phyloP scores from a whole-genome alignment of 352 stramenopile species.

The Phytopythium helicoides region DNA sequence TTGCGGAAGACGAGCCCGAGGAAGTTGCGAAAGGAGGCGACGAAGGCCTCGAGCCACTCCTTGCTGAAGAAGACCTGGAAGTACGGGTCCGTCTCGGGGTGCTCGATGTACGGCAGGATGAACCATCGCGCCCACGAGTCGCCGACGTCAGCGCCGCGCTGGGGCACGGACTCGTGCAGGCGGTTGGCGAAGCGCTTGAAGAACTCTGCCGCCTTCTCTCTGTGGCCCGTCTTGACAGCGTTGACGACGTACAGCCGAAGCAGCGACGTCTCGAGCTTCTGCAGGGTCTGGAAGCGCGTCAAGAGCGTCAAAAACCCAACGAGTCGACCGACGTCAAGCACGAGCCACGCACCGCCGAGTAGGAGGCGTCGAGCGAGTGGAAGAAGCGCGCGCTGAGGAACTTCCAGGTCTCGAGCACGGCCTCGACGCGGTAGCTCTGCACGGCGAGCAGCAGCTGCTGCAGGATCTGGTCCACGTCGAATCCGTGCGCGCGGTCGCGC shows the following conservation, averaged over 20 bases:
- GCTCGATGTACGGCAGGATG: slow-evolving; percentile 74
- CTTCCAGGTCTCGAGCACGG: slow-evolving; percentile 76
- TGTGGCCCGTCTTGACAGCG: slow-evolving; percentile 61
- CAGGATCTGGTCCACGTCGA: slow-evolving; percentile 80
- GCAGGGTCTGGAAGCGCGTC: slow-evolving; percentile 72
- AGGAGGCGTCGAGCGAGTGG: slow-evolving; percentile 76
- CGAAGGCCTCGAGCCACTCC: slow-evolving; percentile 67
- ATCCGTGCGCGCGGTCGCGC: slow-evolving; percentile 62
- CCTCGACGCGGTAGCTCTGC: slow-evolving; percentile 74
- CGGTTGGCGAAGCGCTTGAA: slow-evolving; percentile 72
- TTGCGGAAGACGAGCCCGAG: slow-evolving; percentile 73
- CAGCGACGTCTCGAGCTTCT: slow-evolving; percentile 63
- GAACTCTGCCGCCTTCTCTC: slow-evolving; percentile 72
- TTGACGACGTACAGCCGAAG: slow-evolving; percentile 78
- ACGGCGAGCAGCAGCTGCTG: slow-evolving; percentile 58
- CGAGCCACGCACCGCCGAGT: slow-evolving; percentile 38
- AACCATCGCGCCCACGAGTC: slow-evolving; percentile 83
- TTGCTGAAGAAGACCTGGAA: slow-evolving; percentile 77
- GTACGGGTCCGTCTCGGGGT: slow-evolving; percentile 68
- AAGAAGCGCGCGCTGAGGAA: slow-evolving; percentile 82
- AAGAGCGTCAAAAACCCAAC: too few relatives aligned
- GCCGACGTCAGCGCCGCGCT: slow-evolving; percentile 7
- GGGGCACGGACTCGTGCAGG: slow-evolving; percentile 42
- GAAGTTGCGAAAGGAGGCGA: slow-evolving; percentile 80
- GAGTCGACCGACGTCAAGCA: too few relatives aligned